Base-by-base conservation (phyloP, 441 rosid genomes). In the Adansonia rubrostipa region DNA sequence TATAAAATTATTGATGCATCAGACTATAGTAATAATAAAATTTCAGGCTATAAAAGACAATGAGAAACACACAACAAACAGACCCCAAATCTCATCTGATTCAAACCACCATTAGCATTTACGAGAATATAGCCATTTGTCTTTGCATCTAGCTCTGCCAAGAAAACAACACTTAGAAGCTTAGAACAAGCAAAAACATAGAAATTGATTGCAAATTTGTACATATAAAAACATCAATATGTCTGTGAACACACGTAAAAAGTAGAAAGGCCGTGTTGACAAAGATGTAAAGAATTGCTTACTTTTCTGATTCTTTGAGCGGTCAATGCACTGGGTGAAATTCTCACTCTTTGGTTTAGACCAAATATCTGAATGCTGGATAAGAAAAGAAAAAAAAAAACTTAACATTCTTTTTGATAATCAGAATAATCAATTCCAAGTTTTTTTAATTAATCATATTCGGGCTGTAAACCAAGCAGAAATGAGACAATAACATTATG, bases 11-110 rank as follows among this genome's bases (percentile, higher is more conserved):
- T 85, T 82, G 70, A 84, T 51, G 24, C 82, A 91, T 89, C 83
- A 92, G 91, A 81, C 71, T 72, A 81, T 47, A 36, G 53, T 14
- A 33, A 60, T 7, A 44, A 80, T 17, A 45, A 68, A 77, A 81
- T 64, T 47, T 42, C 68, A 58, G 68, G 76, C 45, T 24, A 66
- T 62, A 53, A 53, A 56, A 58, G 71, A 78, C 47, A 73, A 62
- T 79, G 54, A 69, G 71, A 64, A 79, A 84, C 73, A 78, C 82
- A 80, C 80, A 87, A 87, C 73, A 89, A 86, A 87, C 96, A 79
- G 91, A 96, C 99, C 99, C 99, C 98, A 89, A 96, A 96, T 93
- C 99, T 89, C 99, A 96, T 96, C 91, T 96, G 98, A 84, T 96
- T 96, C 79, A 96, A 86, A 89, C 99, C 99, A 65, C 98, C 99